phyloP scores from a whole-genome alignment of 495 filamentous ascomycete genomes.

The Patellaria atrata region DNA sequence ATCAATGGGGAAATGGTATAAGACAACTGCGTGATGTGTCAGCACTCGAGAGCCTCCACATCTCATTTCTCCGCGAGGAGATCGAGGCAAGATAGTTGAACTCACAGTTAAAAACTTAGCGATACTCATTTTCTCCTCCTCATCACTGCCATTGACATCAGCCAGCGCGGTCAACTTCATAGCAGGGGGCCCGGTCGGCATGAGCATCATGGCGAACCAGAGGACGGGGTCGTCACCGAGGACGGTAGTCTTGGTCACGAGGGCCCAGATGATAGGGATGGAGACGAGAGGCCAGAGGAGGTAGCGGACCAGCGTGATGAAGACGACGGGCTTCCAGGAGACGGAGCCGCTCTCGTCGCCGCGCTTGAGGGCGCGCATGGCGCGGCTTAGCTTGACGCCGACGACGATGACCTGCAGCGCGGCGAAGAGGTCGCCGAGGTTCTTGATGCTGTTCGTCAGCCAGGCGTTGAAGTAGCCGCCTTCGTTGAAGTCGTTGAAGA shows the following conservation, averaged over 20 bases:
- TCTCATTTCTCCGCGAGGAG: too few species aligned
- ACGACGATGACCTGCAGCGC: constrained; percentile 57
- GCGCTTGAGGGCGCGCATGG: constrained; percentile 37
- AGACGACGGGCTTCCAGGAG: constrained; percentile 36
- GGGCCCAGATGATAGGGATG: constrained; percentile 44
- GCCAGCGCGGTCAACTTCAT: constrained; percentile 54
- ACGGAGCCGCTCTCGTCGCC: constrained; percentile 33
- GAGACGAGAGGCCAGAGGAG: constrained; percentile 49
- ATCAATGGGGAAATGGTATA: constrained; percentile 40
- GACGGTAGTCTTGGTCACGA: constrained; percentile 44
- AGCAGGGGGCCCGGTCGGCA: constrained; percentile 58
- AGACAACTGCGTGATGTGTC: constrained; percentile 25
- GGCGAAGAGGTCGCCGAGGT: constrained; percentile 57
- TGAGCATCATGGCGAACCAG: constrained; percentile 66
- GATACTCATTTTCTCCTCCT: constrained; percentile 52
- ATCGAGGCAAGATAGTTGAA: too few species aligned
- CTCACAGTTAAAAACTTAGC: constrained; percentile 54
- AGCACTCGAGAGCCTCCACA: not conserved
- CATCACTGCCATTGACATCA: constrained; percentile 44
- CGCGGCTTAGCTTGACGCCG: constrained; percentile 49
- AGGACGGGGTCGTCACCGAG: constrained; percentile 53
- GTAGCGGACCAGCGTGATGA: constrained; percentile 47
- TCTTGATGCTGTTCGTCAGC: constrained; percentile 51
- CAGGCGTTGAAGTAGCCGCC: constrained; percentile 59
- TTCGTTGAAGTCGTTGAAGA: constrained; percentile 47